Evolutionary conservation across 2,329 filamentous ascomycete species (phyloP), one percentile per base, ranked within the genome.

Genomic region (Cercospora sesami): DNA sequence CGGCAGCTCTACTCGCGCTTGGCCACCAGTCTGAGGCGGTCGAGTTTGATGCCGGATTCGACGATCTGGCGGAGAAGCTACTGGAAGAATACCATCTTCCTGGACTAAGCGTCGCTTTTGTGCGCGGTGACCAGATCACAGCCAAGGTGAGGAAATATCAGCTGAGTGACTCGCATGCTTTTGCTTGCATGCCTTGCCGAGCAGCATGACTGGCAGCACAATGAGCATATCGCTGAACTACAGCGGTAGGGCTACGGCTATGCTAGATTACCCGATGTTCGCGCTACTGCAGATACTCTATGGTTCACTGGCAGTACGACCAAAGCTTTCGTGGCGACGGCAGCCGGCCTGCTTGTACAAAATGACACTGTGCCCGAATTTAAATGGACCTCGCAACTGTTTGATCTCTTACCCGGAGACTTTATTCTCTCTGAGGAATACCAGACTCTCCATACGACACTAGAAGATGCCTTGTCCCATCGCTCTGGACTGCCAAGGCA

Each of bases 391-490:
- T 79, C 79, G 2, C 78, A 77, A 4, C 64, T 81, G 8, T 69
- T 68, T 31, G 39, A 72, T 4, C 39, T 81, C 3, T 74, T 81
- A 58, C 75, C 72, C 12, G 69, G 71, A 18, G 75, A 77, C 53
- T 78, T 78, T 60, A 72, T 73, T 4, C 73, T 78, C 2, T 68
- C 63, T 3, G 72, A 76, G 57, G 66, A 72, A 1, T 77, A 75
- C 64, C 58, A 63, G 7, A 74, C 69, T 16, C 21, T n/a, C 0
- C 73, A 77, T 51, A 71, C 73, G 16, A 79, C 77, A 0, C 63
- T 79, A 45, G 75, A 78, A 64, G 77, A 79, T 67, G 74, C 75
- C 10, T 65, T 78, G 5, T 75, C 73, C 1, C 77, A 79, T 68
- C 73, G 76, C 33, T 76, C 75, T 14, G 76, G 77, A 18, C 68